Base-by-base conservation (phyloP, 208 protist genomes). In the Acanthamoeba quina region DNA sequence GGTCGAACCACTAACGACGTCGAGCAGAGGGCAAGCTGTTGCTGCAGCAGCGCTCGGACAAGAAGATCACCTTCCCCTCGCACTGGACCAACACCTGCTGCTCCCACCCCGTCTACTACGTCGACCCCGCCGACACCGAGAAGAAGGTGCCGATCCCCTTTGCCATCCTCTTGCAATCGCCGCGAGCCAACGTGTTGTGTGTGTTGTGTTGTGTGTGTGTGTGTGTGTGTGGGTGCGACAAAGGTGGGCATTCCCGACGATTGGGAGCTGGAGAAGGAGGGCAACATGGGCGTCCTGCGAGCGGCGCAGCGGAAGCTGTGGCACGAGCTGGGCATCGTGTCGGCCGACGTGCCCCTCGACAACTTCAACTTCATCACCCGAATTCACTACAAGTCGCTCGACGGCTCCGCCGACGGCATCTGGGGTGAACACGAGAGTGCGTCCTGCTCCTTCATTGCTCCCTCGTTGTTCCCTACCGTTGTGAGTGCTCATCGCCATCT, bases 81-180 rank as follows among this genome's bases (percentile, higher is more conserved):
- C 72, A 94, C 29, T 98, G 97, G 97, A 98, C 98, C 24, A 98
- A 98, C 95, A 98, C 98, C 15, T 98, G 97, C 91, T 98, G 98
- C 93, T 97, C 94, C 24, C 98, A 98, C 91, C 97, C 97, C 34
- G 95, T 98, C 7, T 95, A 96, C 94, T 31, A 72, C 0, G 41
- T 72, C 31, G 95, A 96, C 49, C 76, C 90, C 9, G 29, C 83
- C 26, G 95, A 96, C 72, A 64, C 92, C 19, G 86, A 97, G 88
- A 56, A 47, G 10, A 11, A 93, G 41, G 88, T 70, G 31, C 5
- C 49, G 24, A 52, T 44, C 31, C 4, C 85, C 26, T 64, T 11
- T 19, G 52, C 0, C 52, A 13, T 19, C 17, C 52, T 56, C 52
- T 13, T 19, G 52, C 9, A 17, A 13, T 56, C 31, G 89, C 21